Evolutionary conservation across 2,329 filamentous ascomycete genomes (phyloP), one percentile per base, ranked within the genome.

Genomic region (Fusarium stilboides): DNA sequence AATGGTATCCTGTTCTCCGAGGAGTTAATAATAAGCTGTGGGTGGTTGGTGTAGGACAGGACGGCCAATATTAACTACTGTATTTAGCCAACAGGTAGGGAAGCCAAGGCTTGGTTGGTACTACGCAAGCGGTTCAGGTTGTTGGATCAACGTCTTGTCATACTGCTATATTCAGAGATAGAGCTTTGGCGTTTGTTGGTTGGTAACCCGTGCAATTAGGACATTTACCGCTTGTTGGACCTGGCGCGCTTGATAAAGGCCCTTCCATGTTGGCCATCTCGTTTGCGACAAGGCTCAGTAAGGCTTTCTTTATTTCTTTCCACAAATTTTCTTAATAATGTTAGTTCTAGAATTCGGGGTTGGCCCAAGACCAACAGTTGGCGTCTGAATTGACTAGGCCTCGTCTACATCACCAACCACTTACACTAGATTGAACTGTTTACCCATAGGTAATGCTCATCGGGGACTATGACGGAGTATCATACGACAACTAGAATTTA

Each of bases 1-100:
- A 31, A 31, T 31, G 28, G n/a, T 9, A 20, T 19, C n/a, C 17
- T 20, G n/a, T 19, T 40, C 37, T 40, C 14, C 15, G 26, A 26
- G 37, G 19, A 31, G 19, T 31, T 22, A 34, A 17, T 17, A 40
- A 40, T 31, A 31, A 31, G 26, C 20, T 36, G 26, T 9, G 17
- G 39, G 57, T 47, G 46, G 45, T 44, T 62, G 54, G 53, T 50
- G 58, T 39, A 57, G 33, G 24, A 61, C 58, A 13, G 28, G 26
- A 43, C 24, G 31, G 10, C 31, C 2, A 47, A 28, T 40, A 31
- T 31, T 31, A 5, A 12, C 5, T 43, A 24, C 22, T 24, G 22
- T 24, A 8, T 43, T 43, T 5, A 26, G 42, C 42, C 42, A 44
- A 44, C 26, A 17, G 20, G n/a, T 8, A 7, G 28, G 10, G 13